Base-by-base conservation (phyloP, 2,329 filamentous ascomycete genomes). In the Conoideocrella luteorostrata region DNA sequence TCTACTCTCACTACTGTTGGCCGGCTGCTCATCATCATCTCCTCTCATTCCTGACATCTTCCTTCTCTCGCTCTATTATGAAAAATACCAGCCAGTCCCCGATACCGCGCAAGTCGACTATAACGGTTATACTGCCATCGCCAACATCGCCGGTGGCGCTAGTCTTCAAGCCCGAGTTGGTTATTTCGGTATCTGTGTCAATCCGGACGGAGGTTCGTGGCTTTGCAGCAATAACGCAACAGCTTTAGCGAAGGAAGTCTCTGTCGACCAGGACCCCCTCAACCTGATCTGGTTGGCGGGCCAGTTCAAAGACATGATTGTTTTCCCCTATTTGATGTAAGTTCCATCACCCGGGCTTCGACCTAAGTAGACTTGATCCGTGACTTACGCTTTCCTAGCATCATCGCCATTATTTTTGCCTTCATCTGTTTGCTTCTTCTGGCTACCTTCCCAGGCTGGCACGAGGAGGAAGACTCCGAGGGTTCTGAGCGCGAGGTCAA, bases 181-280 rank as follows among this genome's bases (percentile, higher is more conserved):
- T 52, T 98, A 95, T 72, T 98, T 98, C 59, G 93, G 93, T 55
- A 95, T 98, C 64, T 98, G 93, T 69, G 82, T 97, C 64, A 93
- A 89, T 67, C 83, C 88, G 1, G 88, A 95, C 61, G 86, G 86
- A 47, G 91, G 91, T 52, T 82, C 84, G 18, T 98, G 88, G 78
- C 78, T 97, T 47, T 98, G 93, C 77, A 93, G 87, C 64, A 94
- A 95, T 74, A 98, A 98, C 66, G 93, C 93, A 17, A 96, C 91
- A 3, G 83, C 89, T 3, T 76, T 98, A 38, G 91, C 93, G 29
- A 86, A 93, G 63, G 84, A 95, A 67, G 79, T 97, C 34, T 84
- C 79, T 17, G 80, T 95, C 33, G 89, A 96, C 59, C 87, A 96
- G 66, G 93, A 98, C 68, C 93, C 93, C 30, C 74, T 98, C 59